Evolutionary conservation across 208 protist genomes (phyloP).

Genomic region (Acanthamoeba royreba): DNA sequence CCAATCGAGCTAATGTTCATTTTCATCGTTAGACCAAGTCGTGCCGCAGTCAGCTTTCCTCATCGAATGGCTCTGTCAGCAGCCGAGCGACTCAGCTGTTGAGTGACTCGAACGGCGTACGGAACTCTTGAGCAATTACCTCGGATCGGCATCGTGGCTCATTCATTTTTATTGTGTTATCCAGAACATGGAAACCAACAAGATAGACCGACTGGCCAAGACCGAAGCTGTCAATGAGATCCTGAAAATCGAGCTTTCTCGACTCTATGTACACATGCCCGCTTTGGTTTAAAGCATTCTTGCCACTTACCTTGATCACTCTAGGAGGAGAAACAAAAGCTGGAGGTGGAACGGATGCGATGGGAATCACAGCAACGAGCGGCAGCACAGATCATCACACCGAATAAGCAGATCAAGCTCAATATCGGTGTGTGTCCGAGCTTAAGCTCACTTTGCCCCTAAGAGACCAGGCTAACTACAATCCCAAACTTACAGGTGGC

Average conservation of each 20-base stretch:
- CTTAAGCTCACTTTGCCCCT: too few species aligned
- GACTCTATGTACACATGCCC: not conserved
- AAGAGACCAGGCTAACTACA: too few species aligned
- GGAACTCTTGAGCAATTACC: not conserved
- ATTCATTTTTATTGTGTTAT: not conserved
- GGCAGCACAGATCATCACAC: not conserved
- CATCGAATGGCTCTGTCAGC: not conserved
- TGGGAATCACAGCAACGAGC: not conserved
- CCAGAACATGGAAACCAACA: not conserved
- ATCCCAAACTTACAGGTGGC: not conserved
- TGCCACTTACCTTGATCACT: too few species aligned
- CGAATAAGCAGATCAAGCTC: slow-evolving; percentile 28
- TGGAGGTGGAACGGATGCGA: not conserved
- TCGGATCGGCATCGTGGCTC: too few species aligned
- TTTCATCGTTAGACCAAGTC: slow-evolving; percentile 32
- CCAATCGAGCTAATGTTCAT: too few species aligned
- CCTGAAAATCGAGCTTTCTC: slow-evolving; percentile 1
- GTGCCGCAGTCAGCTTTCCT: not conserved
- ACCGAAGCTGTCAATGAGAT: slow-evolving; percentile 24
- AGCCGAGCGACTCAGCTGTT: not conserved
- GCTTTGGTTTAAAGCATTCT: too few species aligned
- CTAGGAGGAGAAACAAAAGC: slow-evolving; percentile 18
- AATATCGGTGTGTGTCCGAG: not conserved
- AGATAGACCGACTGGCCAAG: slow-evolving; percentile 9
- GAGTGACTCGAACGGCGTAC: not conserved